Evolutionary conservation across 768 basidiomycete genomes (phyloP), one percentile per base, ranked within the genome.

Genomic region (Fistulinella prunicolor): DNA sequence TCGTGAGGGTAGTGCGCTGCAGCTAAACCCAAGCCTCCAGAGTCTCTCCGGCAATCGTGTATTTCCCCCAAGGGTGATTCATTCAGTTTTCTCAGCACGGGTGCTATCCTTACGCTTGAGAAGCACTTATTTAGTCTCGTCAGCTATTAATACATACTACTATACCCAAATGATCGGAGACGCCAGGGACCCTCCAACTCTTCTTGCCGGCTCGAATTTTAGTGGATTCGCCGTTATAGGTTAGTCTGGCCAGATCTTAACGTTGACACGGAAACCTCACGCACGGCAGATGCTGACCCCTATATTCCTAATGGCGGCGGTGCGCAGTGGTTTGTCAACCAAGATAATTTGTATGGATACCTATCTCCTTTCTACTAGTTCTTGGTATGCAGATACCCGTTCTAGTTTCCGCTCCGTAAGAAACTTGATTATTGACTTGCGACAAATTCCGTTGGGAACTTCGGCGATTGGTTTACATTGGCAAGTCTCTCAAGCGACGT

Each of bases 401-500:
- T 38, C 1, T 37, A 83, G 80, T 68, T 80, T 77, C 68, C 80
- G 83, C 36, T 83, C 82, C 17, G 73, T 86, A 35, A 68, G 85
- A 50, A 86, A 89, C 66, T 79, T 89, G 49, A 70, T 85, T 42
- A 84, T 89, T 55, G 86, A 88, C 60, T 53, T 70, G 16, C 63
- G 63, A 12, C 57, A 56, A 26, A 75, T 83, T 34, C 77, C 83
- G 20, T 68, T 81, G 4, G 54, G 63, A 16, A 68, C 69, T 6
- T 59, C 58, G 45, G 84, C 79, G 30, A 85, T 80, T 17, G 85
- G 83, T 17, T 69, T 89, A 22, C 86, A 89, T 53, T 89, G 86
- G 86, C 85, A 89, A 66, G 81, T 88, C 16, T 76, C 86, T 3
- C 86, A 89, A 63, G 79, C 82, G 3, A 88, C 86, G 0, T 84